Evolutionary conservation across 2,329 filamentous ascomycete species (phyloP).

Genomic region (Epicoccum nigrum): DNA sequence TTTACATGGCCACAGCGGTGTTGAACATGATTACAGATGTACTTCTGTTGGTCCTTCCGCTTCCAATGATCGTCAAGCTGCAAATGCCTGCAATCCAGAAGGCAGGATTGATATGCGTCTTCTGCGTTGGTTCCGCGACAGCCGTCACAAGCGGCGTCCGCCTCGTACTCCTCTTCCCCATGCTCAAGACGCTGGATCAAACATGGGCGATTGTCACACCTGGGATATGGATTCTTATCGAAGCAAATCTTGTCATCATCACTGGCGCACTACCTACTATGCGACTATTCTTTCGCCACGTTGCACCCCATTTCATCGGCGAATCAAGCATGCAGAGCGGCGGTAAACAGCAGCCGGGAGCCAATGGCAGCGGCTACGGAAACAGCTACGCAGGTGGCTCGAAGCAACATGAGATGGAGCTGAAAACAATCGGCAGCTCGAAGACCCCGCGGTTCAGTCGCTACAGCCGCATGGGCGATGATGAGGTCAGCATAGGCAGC

Average conservation of each 20-base stretch:
- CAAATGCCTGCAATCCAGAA: constrained; percentile 25
- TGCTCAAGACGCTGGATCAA: constrained; percentile 16
- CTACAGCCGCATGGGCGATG: constrained; percentile 16
- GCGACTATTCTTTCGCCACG: constrained; percentile 49
- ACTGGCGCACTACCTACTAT: constrained; percentile 52
- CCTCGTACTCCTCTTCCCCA: constrained; percentile 2
- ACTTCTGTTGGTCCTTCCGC: constrained; percentile 22
- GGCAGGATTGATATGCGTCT: constrained; percentile 25
- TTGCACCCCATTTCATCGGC: constrained; percentile 36
- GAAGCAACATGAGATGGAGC: constrained; percentile 4
- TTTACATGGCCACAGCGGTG: constrained; percentile 30
- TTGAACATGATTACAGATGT: constrained; percentile 30
- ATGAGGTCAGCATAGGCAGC: constrained; percentile 16
- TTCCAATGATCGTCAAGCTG: constrained; percentile 27
- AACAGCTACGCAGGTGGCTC: constrained; percentile 3
- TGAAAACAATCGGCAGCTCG: constrained; percentile 12
- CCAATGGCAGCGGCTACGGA: constrained; percentile 3
- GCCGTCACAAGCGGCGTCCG: constrained; percentile 11
- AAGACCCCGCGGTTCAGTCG: not conserved
- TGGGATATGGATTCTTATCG: constrained; percentile 38
- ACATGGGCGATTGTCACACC: constrained; percentile 25
- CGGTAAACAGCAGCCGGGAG: not conserved
- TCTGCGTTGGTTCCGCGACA: constrained; percentile 25
- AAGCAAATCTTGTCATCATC: constrained; percentile 51
- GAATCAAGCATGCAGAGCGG: constrained; percentile 16